Conservation (phyloP, 805 yeast genomes). For the Helenozyma baotianmanensis region DNA sequence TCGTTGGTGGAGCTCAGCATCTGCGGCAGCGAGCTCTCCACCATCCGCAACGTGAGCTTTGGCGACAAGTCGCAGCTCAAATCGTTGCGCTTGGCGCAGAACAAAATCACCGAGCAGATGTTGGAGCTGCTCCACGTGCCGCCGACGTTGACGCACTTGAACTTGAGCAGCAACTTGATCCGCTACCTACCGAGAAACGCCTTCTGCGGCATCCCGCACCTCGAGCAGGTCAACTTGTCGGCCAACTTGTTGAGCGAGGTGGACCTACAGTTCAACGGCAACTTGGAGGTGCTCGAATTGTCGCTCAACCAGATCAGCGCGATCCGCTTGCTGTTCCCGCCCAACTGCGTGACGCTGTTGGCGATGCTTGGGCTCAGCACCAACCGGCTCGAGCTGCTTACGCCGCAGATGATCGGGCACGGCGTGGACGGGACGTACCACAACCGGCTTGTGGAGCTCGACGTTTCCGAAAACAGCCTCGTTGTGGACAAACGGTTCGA, state of each 20-base stretch:
- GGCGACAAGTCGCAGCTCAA: conserved; percentile 6
- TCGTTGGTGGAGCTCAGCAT: conserved; percentile 15
- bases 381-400: conserved; percentile 11
- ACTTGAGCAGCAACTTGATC: conserved; percentile 1
- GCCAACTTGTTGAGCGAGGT: conserved; percentile 10
- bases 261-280: conserved; percentile 1
- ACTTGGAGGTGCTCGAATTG: conserved; percentile 9
- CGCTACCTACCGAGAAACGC: neutral
- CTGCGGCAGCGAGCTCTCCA: conserved; percentile 13
- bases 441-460: too few relatives aligned
- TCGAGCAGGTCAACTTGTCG: conserved; percentile 11
- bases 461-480: too few relatives aligned
- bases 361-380: conserved; percentile 9
- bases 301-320: neutral
- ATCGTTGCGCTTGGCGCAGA: conserved; percentile 12
- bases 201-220: neutral
- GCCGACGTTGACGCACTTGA: neutral
- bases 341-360: neutral
- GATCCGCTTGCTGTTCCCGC: neutral
- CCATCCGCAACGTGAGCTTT: conserved; percentile 10
- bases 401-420: too few relatives aligned
- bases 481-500: too few relatives aligned
- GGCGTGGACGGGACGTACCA: too few relatives aligned
- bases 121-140: neutral
- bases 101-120: conserved; percentile 4